Evolutionary conservation across 805 yeast genomes (phyloP).

Genomic region (Yarrowia bubula): DNA sequence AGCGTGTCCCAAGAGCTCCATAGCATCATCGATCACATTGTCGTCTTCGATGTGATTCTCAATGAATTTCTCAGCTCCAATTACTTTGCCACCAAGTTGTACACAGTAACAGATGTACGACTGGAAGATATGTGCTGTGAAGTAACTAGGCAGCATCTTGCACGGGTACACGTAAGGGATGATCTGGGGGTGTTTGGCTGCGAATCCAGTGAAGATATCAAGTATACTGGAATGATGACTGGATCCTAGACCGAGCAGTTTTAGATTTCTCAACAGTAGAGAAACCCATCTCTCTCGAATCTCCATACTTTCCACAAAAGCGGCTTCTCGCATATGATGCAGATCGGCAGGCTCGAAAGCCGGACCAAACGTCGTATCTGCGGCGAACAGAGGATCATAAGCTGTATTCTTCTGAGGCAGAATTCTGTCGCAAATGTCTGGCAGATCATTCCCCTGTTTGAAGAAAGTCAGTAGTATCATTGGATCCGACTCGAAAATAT

Average conservation of each 20-base stretch:
- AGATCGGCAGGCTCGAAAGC: background rate
- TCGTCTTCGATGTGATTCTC: no score
- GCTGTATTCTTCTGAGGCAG: background rate
- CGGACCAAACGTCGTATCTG: background rate
- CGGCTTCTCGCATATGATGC: background rate
- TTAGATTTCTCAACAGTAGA: background rate
- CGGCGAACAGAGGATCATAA: background rate
- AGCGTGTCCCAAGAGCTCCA: background rate
- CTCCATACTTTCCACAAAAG: background rate
- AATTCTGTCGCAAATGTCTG: background rate
- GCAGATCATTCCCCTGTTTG: background rate
- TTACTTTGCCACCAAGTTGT: background rate
- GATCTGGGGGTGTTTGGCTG: background rate
- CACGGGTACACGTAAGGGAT: background rate
- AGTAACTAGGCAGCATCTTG: background rate
- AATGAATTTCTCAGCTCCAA: no score
- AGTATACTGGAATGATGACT: background rate
- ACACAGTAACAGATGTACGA: background rate
- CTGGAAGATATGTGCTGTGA: background rate
- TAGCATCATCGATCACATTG: background rate
- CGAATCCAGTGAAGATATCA: background rate
- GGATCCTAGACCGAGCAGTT: background rate
- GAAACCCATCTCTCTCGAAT: background rate
- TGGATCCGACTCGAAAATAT: background rate
- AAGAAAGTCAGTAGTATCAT: background rate